Base-by-base conservation (phyloP, 2,329 filamentous ascomycete genomes). In the Pestalotiopsis fici region DNA sequence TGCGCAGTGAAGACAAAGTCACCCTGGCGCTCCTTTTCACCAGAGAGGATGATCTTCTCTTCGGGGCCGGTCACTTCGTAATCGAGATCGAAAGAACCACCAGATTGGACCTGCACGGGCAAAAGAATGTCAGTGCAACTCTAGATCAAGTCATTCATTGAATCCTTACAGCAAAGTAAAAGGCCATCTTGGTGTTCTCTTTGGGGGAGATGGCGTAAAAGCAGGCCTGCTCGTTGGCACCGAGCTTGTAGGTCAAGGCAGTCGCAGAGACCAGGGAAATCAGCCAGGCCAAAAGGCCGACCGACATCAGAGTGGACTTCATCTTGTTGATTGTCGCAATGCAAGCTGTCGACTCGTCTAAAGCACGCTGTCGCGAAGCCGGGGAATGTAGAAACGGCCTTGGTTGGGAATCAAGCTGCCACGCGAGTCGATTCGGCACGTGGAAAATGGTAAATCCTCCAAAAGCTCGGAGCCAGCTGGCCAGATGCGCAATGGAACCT, bases 1-100 rank as follows among this genome's bases (percentile, higher is more conserved):
- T 94, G 93, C 59, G 95, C 96, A 0, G 95, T 97, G 81, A 99
- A 99, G 70, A 99, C 96, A 77, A 97, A 98, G 82, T 99, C 96
- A 65, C 95, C 96, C 83, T 98, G 95, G 72, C 95, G 90, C 83
- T 93, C 96, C 83, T 97, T 98, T 74, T 91, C 86, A 69, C 95
- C 96, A 69, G 95, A 90, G 75, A 98, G 83, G 69, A 99, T 91
- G 69, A 93, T 81, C 81, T 92, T 95, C 76, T 92, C 90, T 72
- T 88, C 88, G 31, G 97, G 96, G 23, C 93, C 94, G 62, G 90
- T 88, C 66, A 99, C 95, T 68, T 89, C 83, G 83, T 97, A 99
- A 80, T 98, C 94, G 81, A 99, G 88, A 85, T 99, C 96, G 83
- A 99, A 99, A 35, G 94, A 95, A 74, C 96, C 97, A 77, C 96